Base-by-base conservation (phyloP, 2,329 filamentous ascomycete species). In the Xylaria sp. region DNA sequence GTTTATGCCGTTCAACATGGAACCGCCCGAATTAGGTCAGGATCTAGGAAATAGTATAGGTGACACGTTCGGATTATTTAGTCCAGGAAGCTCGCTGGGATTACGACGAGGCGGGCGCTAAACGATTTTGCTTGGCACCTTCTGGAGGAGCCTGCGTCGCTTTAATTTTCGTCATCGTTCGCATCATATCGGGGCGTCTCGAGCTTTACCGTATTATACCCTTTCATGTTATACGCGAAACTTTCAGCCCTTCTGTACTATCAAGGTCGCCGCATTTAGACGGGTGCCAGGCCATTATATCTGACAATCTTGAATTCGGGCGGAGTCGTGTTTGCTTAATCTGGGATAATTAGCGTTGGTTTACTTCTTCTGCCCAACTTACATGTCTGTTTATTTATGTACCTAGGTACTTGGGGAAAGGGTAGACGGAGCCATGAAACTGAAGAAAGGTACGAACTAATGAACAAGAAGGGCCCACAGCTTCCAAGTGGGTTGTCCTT, bases 1-100 rank as follows among this genome's bases (percentile, higher is more conserved):
- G 92, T 96, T 96, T 76, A 88, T 96, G 81, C 92, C 94, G 1
- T 96, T 97, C 77, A 96, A 96, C 73, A 87, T 96, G 77, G 91
- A 95, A 61, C 91, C 92, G 19, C 88, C 91, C 0, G 85, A 87
- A 60, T 77, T 86, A 43, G 78, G 79, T 6, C 83, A 83, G 57
- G 83, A 85, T 38, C 67, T 82, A 55, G 76, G 75, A 19, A 71
- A 80, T 28, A 77, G 75, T 7, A 71, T 83, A 65, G 75, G 83
- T 25, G 84, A 86, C 63, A 76, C 76, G 9, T 86, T 85, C 67
- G 78, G 78, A 28, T 80, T 86, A 71, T 85, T 86, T 53, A 77
- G 76, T 51, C 76, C 76, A 12, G 63, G 66, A 15, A 60, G 67
- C 17, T 57, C 65, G 28, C 42, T 73, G 5, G 72, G 72, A n/a